Percentiles rank a stretch among this genome's conserved stretches.
Evolutionary conservation across 495 filamentous ascomycete genomes (phyloP).

Genomic region (Penicillium subrubescens): DNA sequence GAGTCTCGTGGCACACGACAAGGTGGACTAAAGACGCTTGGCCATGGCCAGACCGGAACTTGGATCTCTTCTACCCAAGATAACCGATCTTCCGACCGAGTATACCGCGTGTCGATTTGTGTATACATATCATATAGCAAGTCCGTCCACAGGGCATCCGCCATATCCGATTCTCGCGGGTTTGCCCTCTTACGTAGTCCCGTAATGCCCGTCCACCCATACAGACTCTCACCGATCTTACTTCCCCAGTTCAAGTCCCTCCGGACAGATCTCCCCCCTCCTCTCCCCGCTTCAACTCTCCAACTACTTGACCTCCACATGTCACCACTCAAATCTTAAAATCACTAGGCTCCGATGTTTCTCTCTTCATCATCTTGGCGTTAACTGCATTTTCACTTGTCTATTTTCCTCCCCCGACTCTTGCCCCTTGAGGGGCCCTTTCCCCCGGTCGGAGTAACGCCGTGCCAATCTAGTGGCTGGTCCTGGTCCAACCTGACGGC

Average conservation of each 20-base stretch:
- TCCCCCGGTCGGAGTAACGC: conserved; percentile 21
- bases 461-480: conserved; percentile 11
- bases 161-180: conserved; percentile 21
- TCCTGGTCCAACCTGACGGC: background rate
- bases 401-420: background rate
- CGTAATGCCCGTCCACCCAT: conserved; percentile 3
- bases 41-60: conserved; percentile 5
- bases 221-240: background rate
- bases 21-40: background rate
- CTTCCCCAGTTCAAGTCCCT: conserved; percentile 28
- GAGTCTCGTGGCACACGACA: conserved; percentile 16
- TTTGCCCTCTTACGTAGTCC: conserved; percentile 15
- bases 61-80: background rate
- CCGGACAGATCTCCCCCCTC: conserved; percentile 23
- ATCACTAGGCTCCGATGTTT: background rate
- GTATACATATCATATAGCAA: background rate
- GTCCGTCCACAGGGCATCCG: conserved; percentile 13
- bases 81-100: background rate
- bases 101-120: background rate
- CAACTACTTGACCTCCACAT: conserved; percentile 17
- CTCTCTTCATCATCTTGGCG: conserved; percentile 5
- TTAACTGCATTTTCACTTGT: conserved; percentile 9
- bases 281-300: conserved; percentile 18
- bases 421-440: conserved; percentile 21
- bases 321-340: conserved; percentile 11